These are phyloP conservation scores for Neophaeococcomyces mojaviensis DNA, from an alignment of 2,329 filamentous ascomycete genomes.

Conservation along the genomic window DNA sequence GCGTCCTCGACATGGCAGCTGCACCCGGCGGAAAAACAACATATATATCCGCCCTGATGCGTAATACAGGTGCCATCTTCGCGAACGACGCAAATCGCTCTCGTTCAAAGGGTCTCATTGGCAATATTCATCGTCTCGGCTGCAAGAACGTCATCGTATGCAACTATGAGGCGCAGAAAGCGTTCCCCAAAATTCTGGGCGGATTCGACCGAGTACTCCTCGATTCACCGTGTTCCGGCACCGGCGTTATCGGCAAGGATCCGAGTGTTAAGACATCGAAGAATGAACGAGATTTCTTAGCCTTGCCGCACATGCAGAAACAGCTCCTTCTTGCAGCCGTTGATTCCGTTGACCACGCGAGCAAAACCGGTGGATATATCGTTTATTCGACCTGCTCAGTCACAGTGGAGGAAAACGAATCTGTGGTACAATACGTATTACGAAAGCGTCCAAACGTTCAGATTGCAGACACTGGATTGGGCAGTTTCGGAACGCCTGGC, in stretches of 20 bases:
- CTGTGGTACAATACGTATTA: conserved; percentile 88
- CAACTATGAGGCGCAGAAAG: conserved; percentile 79
- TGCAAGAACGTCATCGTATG: conserved; percentile 91
- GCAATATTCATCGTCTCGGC: conserved; percentile 92
- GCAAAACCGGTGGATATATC: conserved; percentile 88
- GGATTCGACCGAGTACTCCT: conserved; percentile 92
- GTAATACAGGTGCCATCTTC: conserved; percentile 90
- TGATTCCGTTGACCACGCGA: conserved; percentile 84
- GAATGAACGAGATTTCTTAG: conserved; percentile 88
- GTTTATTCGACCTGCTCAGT: conserved; percentile 97
- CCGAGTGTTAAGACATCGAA: conserved; percentile 97
- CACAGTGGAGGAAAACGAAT: conserved; percentile 88
- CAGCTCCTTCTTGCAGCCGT: conserved; percentile 88
- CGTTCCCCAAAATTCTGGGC: conserved; percentile 89
- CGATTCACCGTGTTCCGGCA: conserved; percentile 92
- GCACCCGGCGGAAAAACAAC: conserved; percentile 95
- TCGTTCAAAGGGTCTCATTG: conserved; percentile 92
- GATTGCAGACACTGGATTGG: conserved; percentile 81
- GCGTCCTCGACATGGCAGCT: conserved; percentile 88
- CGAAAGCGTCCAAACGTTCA: conserved; percentile 87
- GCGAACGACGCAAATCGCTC: conserved; percentile 94
- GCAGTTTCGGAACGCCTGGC: conserved; percentile 79
- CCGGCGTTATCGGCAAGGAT: conserved; percentile 96
- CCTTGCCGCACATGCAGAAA: conserved; percentile 88
- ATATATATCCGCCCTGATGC: conserved; percentile 93